A percentile compares a stretch with the other conserved stretches of the same genome.
Conservation (phyloP, 2,329 filamentous ascomycete species). For the Cladosporium sp. region DNA sequence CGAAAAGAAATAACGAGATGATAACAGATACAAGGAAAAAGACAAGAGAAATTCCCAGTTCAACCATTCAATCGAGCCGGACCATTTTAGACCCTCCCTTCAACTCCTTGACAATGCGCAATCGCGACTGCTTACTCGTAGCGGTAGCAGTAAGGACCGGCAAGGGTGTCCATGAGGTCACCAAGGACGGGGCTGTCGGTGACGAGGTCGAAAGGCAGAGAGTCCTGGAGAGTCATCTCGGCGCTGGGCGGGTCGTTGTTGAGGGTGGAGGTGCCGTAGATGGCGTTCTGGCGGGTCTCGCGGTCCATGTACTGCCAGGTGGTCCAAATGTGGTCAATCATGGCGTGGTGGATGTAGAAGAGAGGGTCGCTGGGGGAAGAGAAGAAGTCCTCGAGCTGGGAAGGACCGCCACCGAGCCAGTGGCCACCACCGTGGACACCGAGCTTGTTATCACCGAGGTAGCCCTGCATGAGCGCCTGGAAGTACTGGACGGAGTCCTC, state of each 20-base stretch:
- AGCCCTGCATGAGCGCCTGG: conserved; percentile 28
- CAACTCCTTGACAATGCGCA: too few species aligned
- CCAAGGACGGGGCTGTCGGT: conserved; percentile 22
- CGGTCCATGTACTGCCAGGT: conserved; percentile 49
- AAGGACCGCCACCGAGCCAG: conserved; percentile 43
- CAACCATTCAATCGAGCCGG: too few species aligned
- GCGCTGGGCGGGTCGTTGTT: conserved; percentile 40
- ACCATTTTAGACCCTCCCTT: too few species aligned
- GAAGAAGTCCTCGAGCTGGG: conserved; percentile 39
- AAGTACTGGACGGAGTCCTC: conserved; percentile 26
- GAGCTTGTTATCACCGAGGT: conserved; percentile 27
- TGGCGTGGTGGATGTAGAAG: conserved; percentile 48
- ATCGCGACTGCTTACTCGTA: conserved; percentile 22
- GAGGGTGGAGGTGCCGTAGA: conserved; percentile 44
- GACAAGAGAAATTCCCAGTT: too few species aligned
- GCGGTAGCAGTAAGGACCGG: conserved; percentile 30
- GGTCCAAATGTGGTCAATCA: conserved; percentile 46
- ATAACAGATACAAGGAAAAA: too few species aligned
- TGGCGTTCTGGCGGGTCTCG: conserved; percentile 33
- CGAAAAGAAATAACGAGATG: too few species aligned
- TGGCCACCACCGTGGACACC: conserved; percentile 46
- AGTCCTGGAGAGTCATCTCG: conserved; percentile 44
- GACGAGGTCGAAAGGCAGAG: conserved; percentile 33
- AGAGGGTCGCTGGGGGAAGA: conserved; percentile 44
- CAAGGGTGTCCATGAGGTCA: conserved; percentile 30